phyloP scores from a whole-genome alignment of 2,329 filamentous ascomycete species.

The Chalaropsis ovoidea region DNA sequence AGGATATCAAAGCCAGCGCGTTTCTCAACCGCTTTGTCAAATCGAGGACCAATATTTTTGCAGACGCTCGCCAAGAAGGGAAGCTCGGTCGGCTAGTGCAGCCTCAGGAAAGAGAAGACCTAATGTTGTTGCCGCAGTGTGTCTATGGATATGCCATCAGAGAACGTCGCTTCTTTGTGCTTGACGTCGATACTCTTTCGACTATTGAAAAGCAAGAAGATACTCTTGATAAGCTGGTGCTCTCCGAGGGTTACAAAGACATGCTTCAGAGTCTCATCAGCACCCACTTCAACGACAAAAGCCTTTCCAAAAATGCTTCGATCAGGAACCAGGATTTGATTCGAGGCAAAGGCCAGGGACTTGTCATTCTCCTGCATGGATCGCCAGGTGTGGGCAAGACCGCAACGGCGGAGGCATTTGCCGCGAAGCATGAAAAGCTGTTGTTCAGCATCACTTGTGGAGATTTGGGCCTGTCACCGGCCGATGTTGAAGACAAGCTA shows the following conservation, averaged over 20 bases:
- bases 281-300: background rate
- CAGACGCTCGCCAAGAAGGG: no score
- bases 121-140: background rate
- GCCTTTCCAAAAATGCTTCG: background rate
- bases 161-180: background rate
- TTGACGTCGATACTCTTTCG: background rate
- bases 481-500: background rate
- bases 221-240: no score
- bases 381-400: constrained; percentile 43
- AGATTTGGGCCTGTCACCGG: background rate
- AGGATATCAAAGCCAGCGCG: background rate
- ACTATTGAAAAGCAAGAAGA: background rate
- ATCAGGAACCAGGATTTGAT: constrained; percentile 33
- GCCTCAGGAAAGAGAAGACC: background rate
- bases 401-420: constrained; percentile 38
- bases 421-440: constrained; percentile 36
- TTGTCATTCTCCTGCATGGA: constrained; percentile 40
- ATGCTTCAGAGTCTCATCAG: no score
- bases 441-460: constrained; percentile 32
- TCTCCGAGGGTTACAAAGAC: no score
- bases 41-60: background rate
- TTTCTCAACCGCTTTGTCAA: background rate
- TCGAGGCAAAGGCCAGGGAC: constrained; percentile 38
- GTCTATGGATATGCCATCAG: background rate
- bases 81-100: background rate